phyloP scores from a whole-genome alignment of 192 early-diverging fungal genomes.

The Blastocladiella britannica region DNA sequence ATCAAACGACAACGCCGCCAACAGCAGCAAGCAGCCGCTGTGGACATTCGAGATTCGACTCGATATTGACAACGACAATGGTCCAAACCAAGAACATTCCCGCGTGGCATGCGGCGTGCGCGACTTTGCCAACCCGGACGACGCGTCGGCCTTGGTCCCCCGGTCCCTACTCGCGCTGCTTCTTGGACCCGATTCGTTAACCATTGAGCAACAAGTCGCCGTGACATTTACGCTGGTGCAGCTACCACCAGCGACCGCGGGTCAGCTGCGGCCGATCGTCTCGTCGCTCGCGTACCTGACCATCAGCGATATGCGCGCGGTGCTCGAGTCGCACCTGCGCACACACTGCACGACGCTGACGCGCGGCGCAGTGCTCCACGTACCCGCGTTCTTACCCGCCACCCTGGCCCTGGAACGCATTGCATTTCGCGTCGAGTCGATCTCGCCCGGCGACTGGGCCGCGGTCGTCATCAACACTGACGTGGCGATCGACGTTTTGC shows the following conservation, averaged over 20 bases:
- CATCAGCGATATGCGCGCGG: background rate
- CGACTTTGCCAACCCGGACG: background rate
- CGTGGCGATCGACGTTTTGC: background rate
- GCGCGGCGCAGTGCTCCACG: background rate
- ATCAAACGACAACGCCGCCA: background rate
- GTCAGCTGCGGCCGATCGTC: background rate
- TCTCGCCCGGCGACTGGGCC: too few species aligned
- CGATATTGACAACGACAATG: too few species aligned
- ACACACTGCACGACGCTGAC: background rate
- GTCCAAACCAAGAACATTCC: too few species aligned
- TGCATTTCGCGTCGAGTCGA: too few species aligned
- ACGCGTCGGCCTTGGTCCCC: background rate
- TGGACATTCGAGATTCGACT: too few species aligned
- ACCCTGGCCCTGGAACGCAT: background rate
- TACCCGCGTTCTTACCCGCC: background rate
- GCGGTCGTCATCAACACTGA: background rate
- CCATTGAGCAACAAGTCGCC: background rate
- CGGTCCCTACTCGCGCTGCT: background rate
- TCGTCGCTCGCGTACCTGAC: background rate
- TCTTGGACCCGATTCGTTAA: background rate
- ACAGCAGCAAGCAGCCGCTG: background rate
- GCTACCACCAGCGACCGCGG: background rate
- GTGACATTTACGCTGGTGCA: too few species aligned
- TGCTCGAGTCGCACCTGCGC: background rate
- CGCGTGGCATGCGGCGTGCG: background rate